These are phyloP conservation scores for Amphicarpaea edgeworthii DNA, from an alignment of 306 rosid species.

Conservation along the genomic window DNA sequence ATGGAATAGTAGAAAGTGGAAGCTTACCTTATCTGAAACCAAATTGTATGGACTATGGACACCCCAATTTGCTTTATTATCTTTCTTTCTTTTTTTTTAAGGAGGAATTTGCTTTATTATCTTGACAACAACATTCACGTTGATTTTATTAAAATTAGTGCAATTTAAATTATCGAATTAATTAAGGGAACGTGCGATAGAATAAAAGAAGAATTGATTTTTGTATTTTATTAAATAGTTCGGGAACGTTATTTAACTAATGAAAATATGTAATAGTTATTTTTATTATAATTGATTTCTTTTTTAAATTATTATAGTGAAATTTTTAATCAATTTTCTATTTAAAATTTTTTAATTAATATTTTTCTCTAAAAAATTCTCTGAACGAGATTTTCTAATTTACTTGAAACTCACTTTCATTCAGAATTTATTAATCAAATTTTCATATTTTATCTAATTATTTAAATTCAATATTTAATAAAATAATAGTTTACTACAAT, in stretches of 20 bases:
- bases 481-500: neutral
- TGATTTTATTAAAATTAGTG: neutral
- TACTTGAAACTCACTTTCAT: neutral
- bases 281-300: neutral
- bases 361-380: neutral
- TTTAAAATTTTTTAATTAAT: neutral
- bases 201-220: neutral
- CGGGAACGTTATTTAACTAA: neutral
- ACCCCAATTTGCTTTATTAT: slow-evolving; percentile 1
- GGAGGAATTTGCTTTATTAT: no score
- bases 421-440: neutral
- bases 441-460: neutral
- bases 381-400: neutral
- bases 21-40: slow-evolving; percentile 37
- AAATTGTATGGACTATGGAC: slow-evolving; percentile 39
- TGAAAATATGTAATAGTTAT: neutral
- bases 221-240: neutral
- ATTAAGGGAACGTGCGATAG: neutral
- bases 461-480: neutral
- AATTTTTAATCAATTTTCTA: neutral
- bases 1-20: slow-evolving; percentile 1
- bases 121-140: neutral
- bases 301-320: neutral
- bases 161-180: neutral
- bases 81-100: no score